Percentiles rank a stretch among this genome's conserved stretches.
These are phyloP conservation scores for Glycine latifolia DNA, from an alignment of 306 rosid species.

Conservation along the genomic window DNA sequence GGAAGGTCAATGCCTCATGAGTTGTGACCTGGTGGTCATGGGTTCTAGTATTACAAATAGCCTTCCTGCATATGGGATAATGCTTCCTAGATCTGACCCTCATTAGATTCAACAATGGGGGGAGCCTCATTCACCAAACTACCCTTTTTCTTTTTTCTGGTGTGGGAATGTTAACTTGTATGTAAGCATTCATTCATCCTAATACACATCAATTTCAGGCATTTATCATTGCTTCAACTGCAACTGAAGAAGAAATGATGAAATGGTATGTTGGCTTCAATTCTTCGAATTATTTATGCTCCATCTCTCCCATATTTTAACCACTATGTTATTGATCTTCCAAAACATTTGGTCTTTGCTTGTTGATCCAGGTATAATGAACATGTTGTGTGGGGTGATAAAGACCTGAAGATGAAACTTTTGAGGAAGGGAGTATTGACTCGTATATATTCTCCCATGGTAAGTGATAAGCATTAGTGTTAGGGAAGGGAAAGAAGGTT, in stretches of 20 bases:
- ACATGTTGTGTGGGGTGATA: constrained; percentile 95
- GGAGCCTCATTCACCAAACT: neutral
- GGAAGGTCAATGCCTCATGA: neutral
- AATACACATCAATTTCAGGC: constrained; percentile 71
- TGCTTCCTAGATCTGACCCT: neutral
- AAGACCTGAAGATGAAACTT: constrained; percentile 77
- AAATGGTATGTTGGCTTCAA: constrained; percentile 67
- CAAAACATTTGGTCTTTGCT: constrained; percentile 36
- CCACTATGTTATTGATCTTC: constrained; percentile 16
- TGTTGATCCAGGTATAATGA: constrained; percentile 74
- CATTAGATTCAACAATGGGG: too few relatives aligned
- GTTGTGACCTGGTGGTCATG: constrained; percentile 1
- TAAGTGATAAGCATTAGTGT: constrained; percentile 45
- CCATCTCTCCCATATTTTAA: constrained; percentile 13
- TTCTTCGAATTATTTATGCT: constrained; percentile 14
- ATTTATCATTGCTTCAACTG: constrained; percentile 95
- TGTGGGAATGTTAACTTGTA: constrained; percentile 23
- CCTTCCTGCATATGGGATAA: neutral
- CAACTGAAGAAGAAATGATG: constrained; percentile 83
- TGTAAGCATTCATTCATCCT: constrained; percentile 38
- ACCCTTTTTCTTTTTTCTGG: neutral
- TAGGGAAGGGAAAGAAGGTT: neutral
- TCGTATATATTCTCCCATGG: constrained; percentile 90
- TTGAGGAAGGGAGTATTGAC: constrained; percentile 92
- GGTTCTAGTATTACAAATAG: constrained; percentile 10